Evolutionary conservation across 1,139 yeast species (phyloP), one percentile per base, ranked within the genome.

Genomic region (Waltiozyma sp.): DNA sequence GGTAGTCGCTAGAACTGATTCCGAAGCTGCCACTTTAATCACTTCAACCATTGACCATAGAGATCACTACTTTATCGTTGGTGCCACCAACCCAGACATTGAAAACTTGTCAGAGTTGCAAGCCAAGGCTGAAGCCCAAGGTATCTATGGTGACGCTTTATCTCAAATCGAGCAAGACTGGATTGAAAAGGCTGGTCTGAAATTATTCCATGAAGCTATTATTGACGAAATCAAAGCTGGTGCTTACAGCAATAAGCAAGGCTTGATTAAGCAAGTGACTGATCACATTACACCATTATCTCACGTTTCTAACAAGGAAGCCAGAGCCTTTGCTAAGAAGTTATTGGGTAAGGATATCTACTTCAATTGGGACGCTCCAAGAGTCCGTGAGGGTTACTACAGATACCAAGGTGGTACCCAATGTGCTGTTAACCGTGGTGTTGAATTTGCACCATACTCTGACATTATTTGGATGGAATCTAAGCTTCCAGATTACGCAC

Each of bases 401-500:
- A 79, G 96, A 65, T 89, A 88, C 80, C 72, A 72, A 60, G 97
- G 97, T 62, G 97, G 97, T 59, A 87, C 96, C 49, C 91, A 87
- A 71, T 88, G 96, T 73, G 96, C 97, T 44, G 85, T 89, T 48
- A 89, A 87, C 83, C 82, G 98, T 66, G 97, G 95, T 53, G 80
- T 95, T 62, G 95, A 96, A 38, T 91, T 74, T 63, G 89, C 96
- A 47, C 96, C 96, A 52, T 89, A 82, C 66, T 88, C 94, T 45
- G 98, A 91, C 67, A 74, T 91, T 71, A 82, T 89, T 57, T 91
- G 98, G 98, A 89, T 91, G 97, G 97, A 91, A 72, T 84, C 95
- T 50, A 91, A 93, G 65, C 77, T 86, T 55, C 97, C 98, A 56
- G 96, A 88, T 65, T 89, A 75, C 68, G 75, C 71, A 48, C 97